A percentile compares a stretch with the other conserved stretches of the same genome.
Evolutionary conservation across 2,329 filamentous ascomycete species (phyloP).

Genomic region (Fusarium sp.): DNA sequence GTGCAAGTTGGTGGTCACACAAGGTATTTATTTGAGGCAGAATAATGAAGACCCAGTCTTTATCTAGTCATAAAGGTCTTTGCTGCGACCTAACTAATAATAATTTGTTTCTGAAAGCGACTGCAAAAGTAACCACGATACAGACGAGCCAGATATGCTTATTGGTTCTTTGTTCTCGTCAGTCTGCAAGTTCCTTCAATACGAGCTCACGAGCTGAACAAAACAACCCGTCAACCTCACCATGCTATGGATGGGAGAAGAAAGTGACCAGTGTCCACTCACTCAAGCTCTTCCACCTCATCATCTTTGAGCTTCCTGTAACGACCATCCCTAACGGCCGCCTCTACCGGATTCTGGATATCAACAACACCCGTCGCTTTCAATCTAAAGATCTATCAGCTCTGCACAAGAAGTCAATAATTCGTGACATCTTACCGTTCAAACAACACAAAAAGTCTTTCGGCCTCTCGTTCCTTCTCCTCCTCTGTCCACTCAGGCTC

Average conservation of each 20-base stretch:
- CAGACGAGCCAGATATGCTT: neutral
- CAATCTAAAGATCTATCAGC: conserved; percentile 56
- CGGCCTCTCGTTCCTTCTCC: conserved; percentile 92
- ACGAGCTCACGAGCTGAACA: neutral
- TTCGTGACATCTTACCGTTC: conserved; percentile 69
- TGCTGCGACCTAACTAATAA: neutral
- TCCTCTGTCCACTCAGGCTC: conserved; percentile 84
- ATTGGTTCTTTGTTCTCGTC: conserved; percentile 6
- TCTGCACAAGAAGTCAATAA: neutral
- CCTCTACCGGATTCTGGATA: conserved; percentile 81
- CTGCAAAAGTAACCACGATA: neutral
- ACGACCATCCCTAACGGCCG: conserved; percentile 75
- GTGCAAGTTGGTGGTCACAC: neutral
- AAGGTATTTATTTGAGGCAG: neutral
- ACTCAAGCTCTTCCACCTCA: conserved; percentile 56
- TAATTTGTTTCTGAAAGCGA: neutral
- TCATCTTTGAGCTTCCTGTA: conserved; percentile 75
- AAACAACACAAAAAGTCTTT: conserved; percentile 89
- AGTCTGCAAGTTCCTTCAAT: neutral
- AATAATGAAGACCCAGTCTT: neutral
- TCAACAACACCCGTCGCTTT: conserved; percentile 80
- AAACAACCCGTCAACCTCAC: neutral
- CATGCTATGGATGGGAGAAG: neutral
- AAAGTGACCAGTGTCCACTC: neutral
- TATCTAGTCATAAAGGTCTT: neutral